A percentile compares a stretch with the other conserved stretches of the same genome.
These are phyloP conservation scores for Tetracentron sinense DNA, from an alignment of 164 flowering plant genomes.

Conservation along the genomic window DNA sequence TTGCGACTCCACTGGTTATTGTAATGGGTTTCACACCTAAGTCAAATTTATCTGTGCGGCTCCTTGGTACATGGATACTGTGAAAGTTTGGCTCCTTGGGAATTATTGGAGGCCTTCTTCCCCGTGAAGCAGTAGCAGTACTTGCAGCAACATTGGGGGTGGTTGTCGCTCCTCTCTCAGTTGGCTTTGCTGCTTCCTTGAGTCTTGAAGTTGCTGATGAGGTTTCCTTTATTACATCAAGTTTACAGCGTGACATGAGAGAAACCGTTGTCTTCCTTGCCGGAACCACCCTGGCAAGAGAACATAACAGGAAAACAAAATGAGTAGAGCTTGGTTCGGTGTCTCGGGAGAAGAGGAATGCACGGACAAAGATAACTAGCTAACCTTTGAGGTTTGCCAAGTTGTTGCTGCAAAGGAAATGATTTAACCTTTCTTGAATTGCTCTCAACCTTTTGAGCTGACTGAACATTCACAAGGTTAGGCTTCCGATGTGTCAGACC, in stretches of 20 bases:
- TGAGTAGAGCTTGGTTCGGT: neutral
- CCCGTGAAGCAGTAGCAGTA: conserved; percentile 20
- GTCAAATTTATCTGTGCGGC: conserved; percentile 40
- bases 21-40: conserved; percentile 3
- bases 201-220: conserved; percentile 20
- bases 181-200: conserved; percentile 14
- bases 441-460: conserved; percentile 12
- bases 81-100: conserved; percentile 65
- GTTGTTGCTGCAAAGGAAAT: conserved; percentile 18
- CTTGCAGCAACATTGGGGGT: too few relatives aligned
- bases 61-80: conserved; percentile 42
- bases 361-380: too few relatives aligned
- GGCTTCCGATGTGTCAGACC: neutral
- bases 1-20: too few relatives aligned
- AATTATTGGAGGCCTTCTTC: conserved; percentile 40
- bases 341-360: neutral
- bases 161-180: too few relatives aligned
- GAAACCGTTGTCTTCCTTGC: conserved; percentile 25
- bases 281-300: neutral
- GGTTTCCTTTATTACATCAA: conserved; percentile 35
- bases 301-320: neutral
- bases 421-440: conserved; percentile 21
- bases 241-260: conserved; percentile 20
- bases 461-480: conserved; percentile 3
- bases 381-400: conserved; percentile 31